phyloP scores from a whole-genome alignment of 179 eudicot genomes.

The Drosera spatulata region DNA sequence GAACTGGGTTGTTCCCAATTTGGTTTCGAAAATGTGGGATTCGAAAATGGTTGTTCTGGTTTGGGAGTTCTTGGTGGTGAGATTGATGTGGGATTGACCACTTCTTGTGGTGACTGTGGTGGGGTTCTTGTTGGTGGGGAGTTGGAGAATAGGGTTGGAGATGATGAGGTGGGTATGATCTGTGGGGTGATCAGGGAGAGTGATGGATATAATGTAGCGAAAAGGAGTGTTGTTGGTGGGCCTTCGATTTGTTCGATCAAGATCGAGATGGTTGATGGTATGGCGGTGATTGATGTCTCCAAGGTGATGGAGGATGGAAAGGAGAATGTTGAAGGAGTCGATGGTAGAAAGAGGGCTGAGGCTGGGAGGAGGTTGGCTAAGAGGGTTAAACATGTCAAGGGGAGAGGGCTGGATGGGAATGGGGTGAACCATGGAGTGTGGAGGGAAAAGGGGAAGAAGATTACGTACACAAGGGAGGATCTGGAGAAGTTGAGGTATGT shows the following conservation, averaged over 20 bases:
- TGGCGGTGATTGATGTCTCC: constrained; percentile 18
- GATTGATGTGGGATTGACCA: not conserved
- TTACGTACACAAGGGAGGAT: constrained; percentile 34
- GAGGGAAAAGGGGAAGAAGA: constrained; percentile 13
- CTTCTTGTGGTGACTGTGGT: not conserved
- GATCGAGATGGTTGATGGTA: constrained; percentile 31
- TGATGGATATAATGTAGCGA: not conserved
- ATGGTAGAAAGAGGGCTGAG: not conserved
- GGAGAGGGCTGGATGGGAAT: constrained; percentile 6
- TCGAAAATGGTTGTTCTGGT: not conserved
- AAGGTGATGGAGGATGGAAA: not conserved
- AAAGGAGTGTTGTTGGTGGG: not conserved
- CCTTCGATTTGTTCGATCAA: constrained; percentile 10
- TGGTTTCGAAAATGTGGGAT: too few species aligned
- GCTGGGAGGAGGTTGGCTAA: constrained; percentile 6
- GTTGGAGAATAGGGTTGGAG: not conserved
- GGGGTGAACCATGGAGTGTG: not conserved
- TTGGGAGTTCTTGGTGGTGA: not conserved
- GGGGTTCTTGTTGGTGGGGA: not conserved
- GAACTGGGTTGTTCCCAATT: too few species aligned
- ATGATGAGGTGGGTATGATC: not conserved
- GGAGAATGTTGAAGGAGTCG: not conserved
- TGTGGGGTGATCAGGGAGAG: not conserved
- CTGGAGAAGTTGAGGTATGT: constrained; percentile 46
- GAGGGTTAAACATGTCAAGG: constrained; percentile 11